phyloP scores from a whole-genome alignment of 371 early-diverging fungal species.

The Encephalitozoon intestinalis region DNA sequence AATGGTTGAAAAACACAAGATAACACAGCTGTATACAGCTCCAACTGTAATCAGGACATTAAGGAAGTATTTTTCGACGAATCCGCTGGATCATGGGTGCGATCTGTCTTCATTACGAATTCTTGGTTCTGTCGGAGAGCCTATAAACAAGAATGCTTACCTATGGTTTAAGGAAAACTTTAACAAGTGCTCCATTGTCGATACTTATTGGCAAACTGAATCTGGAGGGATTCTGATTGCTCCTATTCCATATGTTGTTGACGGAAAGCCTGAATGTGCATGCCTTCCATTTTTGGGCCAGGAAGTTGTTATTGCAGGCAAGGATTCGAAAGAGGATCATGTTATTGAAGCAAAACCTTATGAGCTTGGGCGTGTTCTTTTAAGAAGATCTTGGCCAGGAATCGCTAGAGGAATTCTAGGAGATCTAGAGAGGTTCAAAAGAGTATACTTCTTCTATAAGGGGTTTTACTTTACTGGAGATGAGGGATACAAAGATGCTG shows the following conservation, averaged over 20 bases:
- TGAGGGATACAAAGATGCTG: slow-evolving; percentile 65
- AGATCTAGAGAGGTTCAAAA: slow-evolving; percentile 74
- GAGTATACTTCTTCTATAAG: slow-evolving; percentile 77
- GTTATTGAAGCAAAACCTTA: slow-evolving; percentile 13
- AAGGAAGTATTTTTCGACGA: slow-evolving; percentile 69
- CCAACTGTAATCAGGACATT: slow-evolving; percentile 90
- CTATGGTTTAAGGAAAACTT: slow-evolving; percentile 80
- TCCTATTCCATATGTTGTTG: slow-evolving; percentile 73
- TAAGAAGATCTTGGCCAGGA: slow-evolving; percentile 80
- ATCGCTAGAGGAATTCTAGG: slow-evolving; percentile 81
- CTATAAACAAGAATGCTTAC: slow-evolving; percentile 89
- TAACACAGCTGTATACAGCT: slow-evolving; percentile 92
- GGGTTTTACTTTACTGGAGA: slow-evolving; percentile 74
- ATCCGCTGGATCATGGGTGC: slow-evolving; percentile 9
- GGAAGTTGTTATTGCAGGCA: slow-evolving; percentile 72
- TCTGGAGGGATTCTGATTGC: slow-evolving; percentile 82
- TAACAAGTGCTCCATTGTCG: slow-evolving; percentile 76
- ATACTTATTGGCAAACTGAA: slow-evolving; percentile 91
- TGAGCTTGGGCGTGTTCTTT: slow-evolving; percentile 78
- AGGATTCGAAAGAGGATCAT: slow-evolving; percentile 49
- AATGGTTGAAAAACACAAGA: slow-evolving; percentile 68
- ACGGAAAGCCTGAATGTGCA: slow-evolving; percentile 82
- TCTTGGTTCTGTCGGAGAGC: slow-evolving; percentile 90
- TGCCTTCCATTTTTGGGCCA: slow-evolving; percentile 90
- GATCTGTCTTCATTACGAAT: slow-evolving; percentile 66